A percentile compares a stretch with the other conserved stretches of the same genome.
Conservation (phyloP, 495 filamentous ascomycete genomes). For the Hypoxylon fragiforme region DNA sequence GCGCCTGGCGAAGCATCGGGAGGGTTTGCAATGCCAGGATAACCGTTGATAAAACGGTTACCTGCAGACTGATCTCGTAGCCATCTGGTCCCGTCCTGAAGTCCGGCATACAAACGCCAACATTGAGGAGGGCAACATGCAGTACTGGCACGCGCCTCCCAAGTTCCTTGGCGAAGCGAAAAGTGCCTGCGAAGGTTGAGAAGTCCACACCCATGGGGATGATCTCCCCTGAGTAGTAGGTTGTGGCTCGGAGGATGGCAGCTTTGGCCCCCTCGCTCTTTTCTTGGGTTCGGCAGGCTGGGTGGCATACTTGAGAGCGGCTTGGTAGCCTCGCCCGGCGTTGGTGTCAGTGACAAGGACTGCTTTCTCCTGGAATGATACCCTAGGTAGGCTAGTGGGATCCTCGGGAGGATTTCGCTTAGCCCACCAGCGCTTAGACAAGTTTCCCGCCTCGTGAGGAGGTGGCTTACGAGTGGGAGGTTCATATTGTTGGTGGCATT, state of each 20-base stretch:
- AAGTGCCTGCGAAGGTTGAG: constrained; percentile 19
- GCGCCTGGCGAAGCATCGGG: constrained; percentile 40
- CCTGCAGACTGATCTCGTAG: constrained; percentile 59
- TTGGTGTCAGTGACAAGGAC: constrained; percentile 59
- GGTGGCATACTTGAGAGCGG: constrained; percentile 48
- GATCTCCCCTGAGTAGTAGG: constrained; percentile 2
- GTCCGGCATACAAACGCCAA: constrained; percentile 35
- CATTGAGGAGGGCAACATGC: constrained; percentile 50
- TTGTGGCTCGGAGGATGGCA: constrained; percentile 26
- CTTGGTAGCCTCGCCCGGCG: constrained; percentile 50
- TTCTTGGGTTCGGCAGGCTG: constrained; percentile 44
- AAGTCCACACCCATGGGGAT: constrained; percentile 16
- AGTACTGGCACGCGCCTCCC: constrained; percentile 30
- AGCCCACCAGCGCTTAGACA: too few species aligned
- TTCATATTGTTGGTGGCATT: too few species aligned
- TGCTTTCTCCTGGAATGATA: constrained; percentile 40
- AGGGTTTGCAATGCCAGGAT: constrained; percentile 60
- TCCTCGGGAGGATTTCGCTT: constrained; percentile 3
- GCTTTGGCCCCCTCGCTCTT: constrained; percentile 47
- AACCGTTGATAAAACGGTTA: constrained; percentile 62
- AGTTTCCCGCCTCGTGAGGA: too few species aligned
- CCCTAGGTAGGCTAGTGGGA: background rate
- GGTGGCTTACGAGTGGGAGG: too few species aligned
- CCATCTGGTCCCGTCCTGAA: constrained; percentile 42
- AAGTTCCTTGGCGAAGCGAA: constrained; percentile 27